phyloP scores from a whole-genome alignment of 768 basidiomycete species.

The Coprinopsis cinerea region DNA sequence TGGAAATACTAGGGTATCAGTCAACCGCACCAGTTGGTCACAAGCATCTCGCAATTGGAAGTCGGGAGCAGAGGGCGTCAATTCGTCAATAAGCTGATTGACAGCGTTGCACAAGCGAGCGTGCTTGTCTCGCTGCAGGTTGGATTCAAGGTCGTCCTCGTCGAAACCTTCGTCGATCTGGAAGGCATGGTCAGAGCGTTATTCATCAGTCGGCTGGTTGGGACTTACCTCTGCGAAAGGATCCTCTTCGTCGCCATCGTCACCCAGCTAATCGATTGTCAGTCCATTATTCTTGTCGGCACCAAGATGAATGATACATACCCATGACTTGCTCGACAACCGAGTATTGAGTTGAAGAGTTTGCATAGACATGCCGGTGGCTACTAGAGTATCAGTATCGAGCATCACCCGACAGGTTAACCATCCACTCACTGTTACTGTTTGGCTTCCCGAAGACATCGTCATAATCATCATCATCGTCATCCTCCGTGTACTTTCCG shows the following conservation, averaged over 20 bases:
- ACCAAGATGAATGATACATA: constrained; percentile 23
- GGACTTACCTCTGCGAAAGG: constrained; percentile 88
- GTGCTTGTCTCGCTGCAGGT: constrained; percentile 88
- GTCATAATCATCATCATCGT: constrained; percentile 92
- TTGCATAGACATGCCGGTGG: constrained; percentile 57
- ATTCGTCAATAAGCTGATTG: constrained; percentile 80
- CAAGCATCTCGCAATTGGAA: constrained; percentile 81
- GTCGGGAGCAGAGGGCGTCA: constrained; percentile 76
- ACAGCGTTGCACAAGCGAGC: constrained; percentile 80
- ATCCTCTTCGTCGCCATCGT: constrained; percentile 89
- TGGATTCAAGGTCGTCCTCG: constrained; percentile 88
- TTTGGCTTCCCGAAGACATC: constrained; percentile 86
- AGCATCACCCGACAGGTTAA: not conserved
- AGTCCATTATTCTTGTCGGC: constrained; percentile 1
- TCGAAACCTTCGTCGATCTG: constrained; percentile 92
- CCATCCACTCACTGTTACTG: constrained; percentile 48
- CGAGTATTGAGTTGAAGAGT: constrained; percentile 82
- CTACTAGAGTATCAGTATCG: constrained; percentile 19
- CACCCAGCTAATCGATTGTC: constrained; percentile 49
- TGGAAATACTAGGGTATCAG: not conserved
- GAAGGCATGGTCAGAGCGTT: not conserved
- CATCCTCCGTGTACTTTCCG: constrained; percentile 79
- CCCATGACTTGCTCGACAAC: constrained; percentile 89
- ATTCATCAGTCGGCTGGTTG: too few species aligned
- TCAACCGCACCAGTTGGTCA: constrained; percentile 70